Evolutionary conservation across 495 filamentous ascomycete genomes (phyloP), one percentile per base, ranked within the genome.

Genomic region (Coniosporium apollinis): DNA sequence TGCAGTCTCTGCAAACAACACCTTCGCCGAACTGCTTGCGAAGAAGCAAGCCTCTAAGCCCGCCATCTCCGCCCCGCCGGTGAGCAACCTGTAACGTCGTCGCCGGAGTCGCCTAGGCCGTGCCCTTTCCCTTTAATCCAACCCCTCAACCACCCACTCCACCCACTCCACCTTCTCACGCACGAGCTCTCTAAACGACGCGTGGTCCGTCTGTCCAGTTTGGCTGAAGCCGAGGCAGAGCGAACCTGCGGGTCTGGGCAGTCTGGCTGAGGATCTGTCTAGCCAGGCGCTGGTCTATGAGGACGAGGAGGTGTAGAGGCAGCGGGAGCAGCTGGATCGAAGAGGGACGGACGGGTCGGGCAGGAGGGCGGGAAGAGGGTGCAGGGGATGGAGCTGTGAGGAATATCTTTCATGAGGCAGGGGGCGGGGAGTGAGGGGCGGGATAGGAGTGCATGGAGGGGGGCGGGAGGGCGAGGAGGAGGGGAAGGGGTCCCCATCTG

Each of bases 251-350:
- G n/a, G 26, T 11, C 11, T 16, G 22, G 14, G 6, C 24, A 25
- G 31, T 10, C 19, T 29, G 16, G 22, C 28, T 22, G 43, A 31
- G 30, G 39, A 37, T 34, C 37, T 45, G 29, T 38, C 49, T 4
- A 48, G 43, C 14, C 54, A 58, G 38, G 34, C 36, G 13, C 38
- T 58, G 19, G 34, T 39, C 7, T 58, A 52, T 42, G 54, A 56
- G 36, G 48, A 55, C n/a, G 43, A 46, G 6, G 46, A 45, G 8
- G 44, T 39, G 33, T 42, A 51, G 39, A 37, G 25, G 20, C 41
- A 42, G 33, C 39, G 52, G 20, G 52, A 54, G 33, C 31, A 42
- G 32, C 45, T 56, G 39, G 45, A 54, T 39, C 10, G 32, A 42
- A 41, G 25, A 51, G 54, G 39, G 41, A 38, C 4, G 50, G 50